Evolutionary conservation across 495 filamentous ascomycete genomes (phyloP), one percentile per base, ranked within the genome.

Genomic region (Cercophora newfieldiana): DNA sequence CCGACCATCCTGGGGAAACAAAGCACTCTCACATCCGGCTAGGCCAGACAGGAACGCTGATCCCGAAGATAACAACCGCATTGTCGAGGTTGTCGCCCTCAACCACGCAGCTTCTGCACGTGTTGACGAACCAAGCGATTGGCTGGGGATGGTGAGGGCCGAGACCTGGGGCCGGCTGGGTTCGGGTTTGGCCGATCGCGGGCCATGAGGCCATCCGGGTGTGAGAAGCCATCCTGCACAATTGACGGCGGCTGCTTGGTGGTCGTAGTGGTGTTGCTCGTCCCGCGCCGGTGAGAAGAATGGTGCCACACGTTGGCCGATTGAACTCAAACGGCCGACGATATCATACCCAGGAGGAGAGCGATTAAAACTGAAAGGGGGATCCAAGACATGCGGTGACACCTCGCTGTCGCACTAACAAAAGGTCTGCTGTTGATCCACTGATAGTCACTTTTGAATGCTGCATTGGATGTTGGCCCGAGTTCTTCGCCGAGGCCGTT

Each of bases 51-150:
- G 37, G 10, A 14, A 2, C 37, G 50, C 7, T 10, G 50, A 53
- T 22, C n/a, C 21, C n/a, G 50, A n/a, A n/a, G 25, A 26, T 19
- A 26, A 53, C 50, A 26, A 53, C 54, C 26, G 54, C 54, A 57
- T 57, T 57, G 54, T n/a, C n/a, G n/a, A n/a, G n/a, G n/a, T 57
- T 30, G 16, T 26, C 18, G 54, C 26, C 54, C 30, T 57, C 54
- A 57, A 25, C 21, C 54, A 28, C 37, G 7, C 3, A 28, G 54
- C 21, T 7, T 8, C 49, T 57, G 22, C 54, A 57, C 54, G 24
- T 57, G 54, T 26, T 25, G 54, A 28, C 22, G 18, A 12, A 29
- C 16, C 26, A 57, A 57, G 54, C 54, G 54, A 57, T 57, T 57
- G 24, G 24, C 26, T 26, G 28, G 22, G 3, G 24, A 25, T 7